A percentile compares a stretch with the other conserved stretches of the same genome.
These are phyloP conservation scores for Gremmenia infestans DNA, from an alignment of 2,329 filamentous ascomycete genomes.

Conservation along the genomic window DNA sequence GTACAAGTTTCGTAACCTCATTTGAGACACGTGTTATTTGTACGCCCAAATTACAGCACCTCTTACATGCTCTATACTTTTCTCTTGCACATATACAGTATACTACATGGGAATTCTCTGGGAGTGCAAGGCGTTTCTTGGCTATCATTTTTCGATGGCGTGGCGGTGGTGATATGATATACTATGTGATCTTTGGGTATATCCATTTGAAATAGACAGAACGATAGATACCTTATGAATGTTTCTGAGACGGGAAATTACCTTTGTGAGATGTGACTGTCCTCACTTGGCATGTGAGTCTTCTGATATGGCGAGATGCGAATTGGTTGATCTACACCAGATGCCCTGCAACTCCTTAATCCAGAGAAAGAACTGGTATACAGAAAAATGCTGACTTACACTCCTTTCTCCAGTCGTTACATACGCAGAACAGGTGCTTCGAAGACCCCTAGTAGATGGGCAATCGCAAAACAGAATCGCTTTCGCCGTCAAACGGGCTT, in stretches of 20 bases:
- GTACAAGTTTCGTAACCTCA: neutral
- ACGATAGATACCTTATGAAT: neutral
- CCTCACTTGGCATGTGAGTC: no score
- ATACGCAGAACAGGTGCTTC: neutral
- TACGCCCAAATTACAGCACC: no score
- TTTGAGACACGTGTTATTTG: neutral
- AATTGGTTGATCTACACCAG: neutral
- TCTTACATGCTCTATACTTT: no score
- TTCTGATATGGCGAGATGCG: neutral
- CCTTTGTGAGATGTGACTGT: no score
- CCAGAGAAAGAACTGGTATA: neutral
- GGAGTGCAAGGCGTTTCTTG: no score
- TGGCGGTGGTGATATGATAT: neutral
- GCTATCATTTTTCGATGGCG: no score
- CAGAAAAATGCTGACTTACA: neutral
- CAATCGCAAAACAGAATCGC: neutral
- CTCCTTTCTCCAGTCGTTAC: neutral
- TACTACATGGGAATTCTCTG: no score
- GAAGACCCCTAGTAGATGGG: neutral
- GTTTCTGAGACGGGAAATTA: no score
- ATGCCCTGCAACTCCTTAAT: neutral
- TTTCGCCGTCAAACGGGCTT: neutral
- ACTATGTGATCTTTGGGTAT: neutral
- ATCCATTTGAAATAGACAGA: neutral
- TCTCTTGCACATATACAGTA: no score